Evolutionary conservation across 2,329 filamentous ascomycete genomes (phyloP), one percentile per base, ranked within the genome.

Genomic region (Diaporthe citri): DNA sequence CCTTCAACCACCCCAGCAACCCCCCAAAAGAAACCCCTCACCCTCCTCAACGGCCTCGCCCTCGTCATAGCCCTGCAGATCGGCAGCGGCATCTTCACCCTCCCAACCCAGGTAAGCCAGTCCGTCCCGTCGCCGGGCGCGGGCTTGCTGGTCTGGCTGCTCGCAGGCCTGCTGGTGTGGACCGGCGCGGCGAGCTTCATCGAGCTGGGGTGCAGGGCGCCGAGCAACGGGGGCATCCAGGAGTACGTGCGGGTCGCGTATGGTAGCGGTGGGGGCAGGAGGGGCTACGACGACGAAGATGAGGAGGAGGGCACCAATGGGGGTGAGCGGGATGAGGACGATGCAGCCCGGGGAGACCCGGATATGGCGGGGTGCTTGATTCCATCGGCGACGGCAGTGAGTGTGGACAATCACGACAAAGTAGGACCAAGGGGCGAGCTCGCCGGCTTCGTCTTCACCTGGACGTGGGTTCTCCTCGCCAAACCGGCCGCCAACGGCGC

Each of bases 1-100:
- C 3, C 4, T 0, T 4, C 46, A 2, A 8, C 4, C 6, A 22
- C 4, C 15, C 15, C 34, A 17, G 48, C 4, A 13, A 39, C 36
- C 36, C 15, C 34, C n/a, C 13, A 25, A 2, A 55, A 69, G 15
- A 12, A 55, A 13, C 34, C 48, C 8, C 73, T 81, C 43, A 82
- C 78, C 28, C 74, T 77, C 39, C 71, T 81, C 43, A 80, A 82
- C 72, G 78, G 81, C 69, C 82, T 88, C 74, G 83, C 84, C 31
- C 81, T 87, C 22, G 82, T 88, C n/a, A 82, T 88, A 74, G 82
- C 85, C 52, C 79, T 87, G 12, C 85, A 87, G 78, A 87, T 88
- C 74, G 86, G 86, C 9, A 85, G 84, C 13, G 87, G 87, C 12
- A 86, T 88, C 51, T 88, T 88, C 77, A 85, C 85, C 15, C 83